Evolutionary conservation across 768 basidiomycete species (phyloP).

Genomic region (Tulasnella sp.): DNA sequence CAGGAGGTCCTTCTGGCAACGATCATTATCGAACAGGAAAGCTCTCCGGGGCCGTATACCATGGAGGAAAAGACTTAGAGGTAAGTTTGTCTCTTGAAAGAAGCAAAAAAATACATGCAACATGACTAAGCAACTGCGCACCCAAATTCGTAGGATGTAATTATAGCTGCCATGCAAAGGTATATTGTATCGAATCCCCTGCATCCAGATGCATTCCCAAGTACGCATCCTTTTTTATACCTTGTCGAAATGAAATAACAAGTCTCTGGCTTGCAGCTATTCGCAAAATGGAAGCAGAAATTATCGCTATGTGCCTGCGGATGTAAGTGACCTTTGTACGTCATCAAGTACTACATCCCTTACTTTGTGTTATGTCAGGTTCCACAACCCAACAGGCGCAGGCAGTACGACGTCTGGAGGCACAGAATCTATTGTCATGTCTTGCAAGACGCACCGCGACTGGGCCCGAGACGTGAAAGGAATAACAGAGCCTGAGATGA

Average conservation of each 20-base stretch:
- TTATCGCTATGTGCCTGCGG: constrained; percentile 74
- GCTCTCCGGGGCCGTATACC: constrained; percentile 76
- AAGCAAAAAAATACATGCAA: not conserved
- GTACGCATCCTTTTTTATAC: not conserved
- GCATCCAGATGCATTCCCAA: constrained; percentile 85
- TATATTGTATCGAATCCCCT: constrained; percentile 83
- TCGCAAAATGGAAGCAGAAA: constrained; percentile 94
- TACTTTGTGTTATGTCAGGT: constrained; percentile 27
- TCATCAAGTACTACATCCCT: not conserved
- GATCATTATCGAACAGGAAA: constrained; percentile 55
- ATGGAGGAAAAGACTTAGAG: constrained; percentile 19
- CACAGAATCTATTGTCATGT: constrained; percentile 93
- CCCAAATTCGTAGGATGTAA: constrained; percentile 36
- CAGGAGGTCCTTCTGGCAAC: constrained; percentile 27
- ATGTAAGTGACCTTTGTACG: constrained; percentile 30
- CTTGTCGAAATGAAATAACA: not conserved
- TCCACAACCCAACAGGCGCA: constrained; percentile 71
- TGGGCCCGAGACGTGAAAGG: constrained; percentile 80
- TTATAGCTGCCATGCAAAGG: constrained; percentile 65
- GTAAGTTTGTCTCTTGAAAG: constrained; percentile 7
- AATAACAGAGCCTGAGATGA: constrained; percentile 87
- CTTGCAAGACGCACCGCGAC: constrained; percentile 85
- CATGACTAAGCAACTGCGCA: not conserved
- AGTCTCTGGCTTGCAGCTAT: constrained; percentile 32
- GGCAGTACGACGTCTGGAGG: constrained; percentile 92